Evolutionary conservation across 768 basidiomycete species (phyloP).

Genomic region (Mycena galopus): DNA sequence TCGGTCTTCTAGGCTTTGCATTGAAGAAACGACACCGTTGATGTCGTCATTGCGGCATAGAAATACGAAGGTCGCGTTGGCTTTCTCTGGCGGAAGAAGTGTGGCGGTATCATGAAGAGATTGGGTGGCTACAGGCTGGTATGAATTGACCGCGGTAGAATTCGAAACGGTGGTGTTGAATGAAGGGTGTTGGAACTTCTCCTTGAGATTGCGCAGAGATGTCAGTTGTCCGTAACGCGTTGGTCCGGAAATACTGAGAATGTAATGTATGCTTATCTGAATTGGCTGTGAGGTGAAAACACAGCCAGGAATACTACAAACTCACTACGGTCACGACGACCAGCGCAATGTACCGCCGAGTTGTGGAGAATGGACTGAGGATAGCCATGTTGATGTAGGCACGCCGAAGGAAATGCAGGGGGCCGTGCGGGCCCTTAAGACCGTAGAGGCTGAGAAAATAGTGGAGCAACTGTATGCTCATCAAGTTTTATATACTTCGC

Average conservation of each 20-base stretch:
- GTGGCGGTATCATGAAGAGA: slow-evolving; percentile 11
- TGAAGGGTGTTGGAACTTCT: slow-evolving; percentile 39
- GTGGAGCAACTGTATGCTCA: slow-evolving; percentile 17
- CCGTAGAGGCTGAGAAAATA: background rate
- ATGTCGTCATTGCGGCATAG: slow-evolving; percentile 72
- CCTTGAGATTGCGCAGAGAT: slow-evolving; percentile 55
- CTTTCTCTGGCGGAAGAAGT: slow-evolving; percentile 50
- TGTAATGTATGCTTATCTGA: slow-evolving; percentile 69
- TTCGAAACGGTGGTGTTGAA: slow-evolving; percentile 6
- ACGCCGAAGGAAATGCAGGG: background rate
- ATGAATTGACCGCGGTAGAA: background rate
- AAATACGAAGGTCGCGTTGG: slow-evolving; percentile 87
- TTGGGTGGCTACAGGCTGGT: background rate
- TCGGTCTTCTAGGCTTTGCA: slow-evolving; percentile 81
- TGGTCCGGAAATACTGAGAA: slow-evolving; percentile 61
- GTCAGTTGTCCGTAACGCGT: slow-evolving; percentile 63
- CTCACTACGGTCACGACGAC: slow-evolving; percentile 62
- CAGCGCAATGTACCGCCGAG: slow-evolving; percentile 69
- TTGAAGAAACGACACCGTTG: slow-evolving; percentile 65
- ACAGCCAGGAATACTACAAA: background rate
- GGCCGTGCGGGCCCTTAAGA: background rate
- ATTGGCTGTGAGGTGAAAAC: background rate
- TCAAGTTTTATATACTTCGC: background rate
- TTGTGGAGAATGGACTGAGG: slow-evolving; percentile 64
- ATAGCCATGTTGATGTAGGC: slow-evolving; percentile 38